phyloP scores from a whole-genome alignment of 192 early-diverging fungal genomes.

The Coemansia sp. region DNA sequence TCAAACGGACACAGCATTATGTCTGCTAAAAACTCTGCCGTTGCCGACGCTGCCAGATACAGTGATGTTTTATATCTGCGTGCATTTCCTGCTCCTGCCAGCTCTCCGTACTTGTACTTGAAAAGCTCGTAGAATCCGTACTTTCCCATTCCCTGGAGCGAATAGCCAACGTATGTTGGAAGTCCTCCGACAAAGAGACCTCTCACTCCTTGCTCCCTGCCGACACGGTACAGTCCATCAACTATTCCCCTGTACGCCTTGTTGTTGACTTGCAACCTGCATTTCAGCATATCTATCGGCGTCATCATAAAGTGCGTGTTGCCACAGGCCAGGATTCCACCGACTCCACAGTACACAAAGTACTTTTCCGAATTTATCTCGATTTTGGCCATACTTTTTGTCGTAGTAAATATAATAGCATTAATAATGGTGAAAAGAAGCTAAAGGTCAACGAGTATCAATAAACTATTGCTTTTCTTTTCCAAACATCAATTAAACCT shows the following conservation, averaged over 20 bases:
- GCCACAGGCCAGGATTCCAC: slow-evolving; percentile 62
- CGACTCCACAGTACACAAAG: slow-evolving; percentile 57
- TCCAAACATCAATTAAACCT: too few relatives aligned
- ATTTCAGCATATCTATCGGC: slow-evolving; percentile 52
- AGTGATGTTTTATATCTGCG: slow-evolving; percentile 63
- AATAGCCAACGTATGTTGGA: slow-evolving; percentile 78
- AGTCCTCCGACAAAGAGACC: slow-evolving; percentile 69
- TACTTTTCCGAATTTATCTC: slow-evolving; percentile 41
- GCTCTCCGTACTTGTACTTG: slow-evolving; percentile 65
- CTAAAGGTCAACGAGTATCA: too few relatives aligned
- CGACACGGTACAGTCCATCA: slow-evolving; percentile 26
- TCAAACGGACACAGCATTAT: slow-evolving; percentile 78
- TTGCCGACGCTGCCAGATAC: slow-evolving; percentile 64
- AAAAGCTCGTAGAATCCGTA: slow-evolving; percentile 85
- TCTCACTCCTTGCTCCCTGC: slow-evolving; percentile 58
- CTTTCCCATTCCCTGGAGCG: slow-evolving; percentile 75
- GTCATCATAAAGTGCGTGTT: slow-evolving; percentile 59
- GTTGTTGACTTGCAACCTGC: slow-evolving; percentile 38
- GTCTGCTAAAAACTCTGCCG: slow-evolving; percentile 78
- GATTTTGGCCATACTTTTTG: neutral
- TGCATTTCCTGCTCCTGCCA: slow-evolving; percentile 60
- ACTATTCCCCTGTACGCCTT: slow-evolving; percentile 29
- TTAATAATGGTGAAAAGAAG: too few relatives aligned
- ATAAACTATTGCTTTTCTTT: too few relatives aligned
- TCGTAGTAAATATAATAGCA: too few relatives aligned